phyloP scores from a whole-genome alignment of 257 asterid species.

The Anisodus acutangulus region DNA sequence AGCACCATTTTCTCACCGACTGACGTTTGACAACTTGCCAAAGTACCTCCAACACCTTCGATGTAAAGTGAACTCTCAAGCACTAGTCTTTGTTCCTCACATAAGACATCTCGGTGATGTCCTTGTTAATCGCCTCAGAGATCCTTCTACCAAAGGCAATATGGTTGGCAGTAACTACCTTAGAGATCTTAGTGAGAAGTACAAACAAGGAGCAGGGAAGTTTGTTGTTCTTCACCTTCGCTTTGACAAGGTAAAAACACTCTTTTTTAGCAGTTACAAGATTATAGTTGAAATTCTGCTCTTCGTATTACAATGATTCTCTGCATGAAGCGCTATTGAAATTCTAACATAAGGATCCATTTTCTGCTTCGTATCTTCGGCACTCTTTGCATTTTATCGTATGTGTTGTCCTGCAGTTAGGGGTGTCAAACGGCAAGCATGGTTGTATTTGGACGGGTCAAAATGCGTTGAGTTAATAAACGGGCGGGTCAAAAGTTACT shows the following conservation, averaged over 20 bases:
- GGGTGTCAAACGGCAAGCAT: too few species aligned
- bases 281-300: not conserved
- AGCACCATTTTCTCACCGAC: conserved; percentile 92
- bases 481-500: too few species aligned
- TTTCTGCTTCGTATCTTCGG: too few species aligned
- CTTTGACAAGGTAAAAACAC: conserved; percentile 73
- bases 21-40: conserved; percentile 89
- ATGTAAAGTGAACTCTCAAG: conserved; percentile 92
- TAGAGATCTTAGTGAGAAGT: too few species aligned
- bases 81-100: conserved; percentile 84
- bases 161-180: conserved; percentile 28
- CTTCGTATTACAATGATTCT: not conserved
- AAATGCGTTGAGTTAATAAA: too few species aligned
- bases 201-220: conserved; percentile 54
- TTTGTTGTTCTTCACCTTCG: conserved; percentile 92
- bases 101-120: conserved; percentile 80
- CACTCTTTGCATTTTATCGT: too few species aligned
- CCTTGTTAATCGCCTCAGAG: conserved; percentile 74
- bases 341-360: not conserved
- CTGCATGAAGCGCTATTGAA: not conserved
- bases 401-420: too few species aligned
- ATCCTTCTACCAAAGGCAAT: conserved; percentile 50
- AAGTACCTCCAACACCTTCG: conserved; percentile 84
- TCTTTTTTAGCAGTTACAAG: not conserved
- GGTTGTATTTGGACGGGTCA: too few species aligned